Percentiles rank a stretch among this genome's conserved stretches.
These are phyloP conservation scores for Erodium maritimum DNA, from an alignment of 345 rosid genomes.

Conservation along the genomic window DNA sequence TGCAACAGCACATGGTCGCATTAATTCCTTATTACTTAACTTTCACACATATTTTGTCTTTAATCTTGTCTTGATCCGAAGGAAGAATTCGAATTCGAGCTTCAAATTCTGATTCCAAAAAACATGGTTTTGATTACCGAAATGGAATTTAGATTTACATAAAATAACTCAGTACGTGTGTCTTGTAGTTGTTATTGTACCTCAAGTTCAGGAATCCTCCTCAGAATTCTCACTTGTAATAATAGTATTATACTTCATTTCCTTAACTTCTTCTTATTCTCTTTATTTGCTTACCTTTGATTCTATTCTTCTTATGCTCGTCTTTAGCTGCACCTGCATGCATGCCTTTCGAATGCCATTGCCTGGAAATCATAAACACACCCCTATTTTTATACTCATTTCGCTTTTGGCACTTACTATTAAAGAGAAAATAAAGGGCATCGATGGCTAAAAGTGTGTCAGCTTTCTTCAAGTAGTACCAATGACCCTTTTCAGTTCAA, in stretches of 20 bases:
- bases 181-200: constrained; percentile 48
- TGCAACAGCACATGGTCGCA: constrained; percentile 33
- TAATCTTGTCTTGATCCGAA: constrained; percentile 22
- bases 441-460: constrained; percentile 10
- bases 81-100: constrained; percentile 25
- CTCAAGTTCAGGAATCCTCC: constrained; percentile 49
- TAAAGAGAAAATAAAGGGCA: background rate
- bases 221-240: constrained; percentile 22
- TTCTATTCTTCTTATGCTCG: constrained; percentile 55
- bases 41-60: constrained; percentile 26
- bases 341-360: background rate
- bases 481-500: constrained; percentile 1
- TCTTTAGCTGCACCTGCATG: constrained; percentile 13
- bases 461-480: constrained; percentile 17
- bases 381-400: background rate
- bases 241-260: constrained; percentile 10
- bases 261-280: constrained; percentile 34
- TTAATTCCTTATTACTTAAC: constrained; percentile 30
- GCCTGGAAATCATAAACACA: background rate
- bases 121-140: background rate
- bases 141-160: background rate
- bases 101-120: constrained; percentile 20
- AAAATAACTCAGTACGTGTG: constrained; percentile 18
- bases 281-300: constrained; percentile 35
- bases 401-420: too few species aligned